Base-by-base conservation (phyloP, 2,329 filamentous ascomycete genomes). In the Hymenoscyphus fructigenus region DNA sequence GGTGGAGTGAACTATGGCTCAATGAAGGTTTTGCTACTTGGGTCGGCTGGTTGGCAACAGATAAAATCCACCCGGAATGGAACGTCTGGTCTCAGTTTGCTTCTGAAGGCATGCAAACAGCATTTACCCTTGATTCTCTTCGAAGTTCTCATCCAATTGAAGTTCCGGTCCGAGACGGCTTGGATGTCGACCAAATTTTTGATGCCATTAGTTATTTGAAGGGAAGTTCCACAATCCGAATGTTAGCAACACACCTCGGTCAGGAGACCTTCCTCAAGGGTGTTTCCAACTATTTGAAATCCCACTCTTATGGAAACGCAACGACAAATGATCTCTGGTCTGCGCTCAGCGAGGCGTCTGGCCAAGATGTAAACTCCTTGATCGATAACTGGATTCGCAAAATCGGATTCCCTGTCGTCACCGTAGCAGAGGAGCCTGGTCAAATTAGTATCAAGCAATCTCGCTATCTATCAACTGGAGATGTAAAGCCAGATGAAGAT, bases 1-100 rank as follows among this genome's bases (percentile, higher is more conserved):
- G 93, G 92, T 95, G 91, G 92, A 92, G 90, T 75, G 91, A 96
- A 80, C 85, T 95, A 50, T 97, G 93, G 93, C 84, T 96, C 61
- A 96, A 96, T 74, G 94, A 98, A 79, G 93, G 93, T 14, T 99
- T 99, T 75, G 95, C 95, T 53, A 99, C 95, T 2, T 98, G 94
- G 94, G 94, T 97, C 55, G 95, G 94, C 61, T 99, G 94, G 94
- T 66, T 75, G 36, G 73, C 72, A 23, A 71, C 93, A 65, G 92
- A 98, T 75, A 86, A 96, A 75, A 87, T 98, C 63, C 92, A 98
- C 78, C 95, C 95, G 2, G 94, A 97, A 71, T 98, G 95, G 94
- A 89, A 98, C 73, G 91, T 98, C 36, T 99, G 95, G 95, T 90
- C 91, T 65, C 93, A 97, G 80, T 99, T 97, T 79, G 92, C 98